These are phyloP conservation scores for Geotrichum klebahnii DNA, from an alignment of 1,139 yeast species.

Conservation along the genomic window DNA sequence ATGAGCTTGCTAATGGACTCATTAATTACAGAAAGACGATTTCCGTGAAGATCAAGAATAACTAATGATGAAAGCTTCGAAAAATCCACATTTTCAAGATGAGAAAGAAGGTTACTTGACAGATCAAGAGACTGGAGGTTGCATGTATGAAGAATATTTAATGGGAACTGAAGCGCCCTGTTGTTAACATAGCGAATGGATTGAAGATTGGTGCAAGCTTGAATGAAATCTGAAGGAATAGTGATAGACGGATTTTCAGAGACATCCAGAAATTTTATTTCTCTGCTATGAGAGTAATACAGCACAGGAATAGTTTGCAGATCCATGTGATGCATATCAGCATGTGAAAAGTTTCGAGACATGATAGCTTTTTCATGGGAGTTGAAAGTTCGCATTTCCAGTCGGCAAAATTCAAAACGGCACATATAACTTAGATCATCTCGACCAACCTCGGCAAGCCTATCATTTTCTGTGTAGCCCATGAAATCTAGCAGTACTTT, in stretches of 20 bases:
- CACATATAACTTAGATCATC: slow-evolving; percentile 84
- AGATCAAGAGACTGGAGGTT: slow-evolving; percentile 67
- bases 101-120: slow-evolving; percentile 38
- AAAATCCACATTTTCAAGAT: slow-evolving; percentile 35
- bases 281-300: slow-evolving; percentile 75
- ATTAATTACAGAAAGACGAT: slow-evolving; percentile 66
- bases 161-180: slow-evolving; percentile 71
- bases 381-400: slow-evolving; percentile 46
- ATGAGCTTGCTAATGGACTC: slow-evolving; percentile 53
- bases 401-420: slow-evolving; percentile 62
- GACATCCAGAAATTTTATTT: slow-evolving; percentile 76
- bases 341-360: slow-evolving; percentile 66
- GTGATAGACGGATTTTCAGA: slow-evolving; percentile 83
- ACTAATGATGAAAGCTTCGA: slow-evolving; percentile 31
- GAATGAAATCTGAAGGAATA: slow-evolving; percentile 80
- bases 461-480: slow-evolving; percentile 77
- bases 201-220: slow-evolving; percentile 68
- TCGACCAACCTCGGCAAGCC: slow-evolving; percentile 72
- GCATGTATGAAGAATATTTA: slow-evolving; percentile 64
- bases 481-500: slow-evolving; percentile 66
- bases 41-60: slow-evolving; percentile 53
- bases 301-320: slow-evolving; percentile 83
- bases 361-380: slow-evolving; percentile 62
- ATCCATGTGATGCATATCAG: slow-evolving; percentile 68
- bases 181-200: slow-evolving; percentile 66